Percentiles rank a stretch among this genome's conserved stretches.
Evolutionary conservation across 73 alveolate genomes (phyloP).

Genomic region (Paramecium octaurelia): DNA sequence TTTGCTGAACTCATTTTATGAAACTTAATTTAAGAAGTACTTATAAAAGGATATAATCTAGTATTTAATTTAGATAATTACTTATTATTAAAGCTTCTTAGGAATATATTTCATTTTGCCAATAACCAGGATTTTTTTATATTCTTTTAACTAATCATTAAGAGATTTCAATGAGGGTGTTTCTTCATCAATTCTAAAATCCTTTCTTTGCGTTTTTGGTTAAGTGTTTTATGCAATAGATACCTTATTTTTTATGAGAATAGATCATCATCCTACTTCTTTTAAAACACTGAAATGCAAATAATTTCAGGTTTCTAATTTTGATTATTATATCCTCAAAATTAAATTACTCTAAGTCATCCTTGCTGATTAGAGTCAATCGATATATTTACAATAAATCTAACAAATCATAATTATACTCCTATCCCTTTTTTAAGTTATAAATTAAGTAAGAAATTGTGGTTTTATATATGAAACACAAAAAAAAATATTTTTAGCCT

Average conservation of each 20-base stretch:
- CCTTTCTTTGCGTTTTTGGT: background rate
- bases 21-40: background rate
- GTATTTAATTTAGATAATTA: background rate
- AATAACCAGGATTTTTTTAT: background rate
- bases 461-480: background rate
- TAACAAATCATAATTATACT: background rate
- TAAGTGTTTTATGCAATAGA: background rate
- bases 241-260: background rate
- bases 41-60: background rate
- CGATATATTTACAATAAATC: background rate
- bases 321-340: background rate
- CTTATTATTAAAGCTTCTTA: background rate
- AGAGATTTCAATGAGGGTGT: background rate
- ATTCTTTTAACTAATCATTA: background rate
- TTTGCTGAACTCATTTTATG: background rate
- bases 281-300: background rate
- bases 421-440: background rate
- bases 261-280: background rate
- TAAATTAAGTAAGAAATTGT: background rate
- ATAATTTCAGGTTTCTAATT: background rate
- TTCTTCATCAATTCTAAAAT: background rate
- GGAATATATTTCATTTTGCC: background rate
- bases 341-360: background rate
- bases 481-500: background rate
- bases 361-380: background rate